These are phyloP conservation scores for Apiosordaria backusii DNA, from an alignment of 495 filamentous ascomycete species.

Conservation along the genomic window DNA sequence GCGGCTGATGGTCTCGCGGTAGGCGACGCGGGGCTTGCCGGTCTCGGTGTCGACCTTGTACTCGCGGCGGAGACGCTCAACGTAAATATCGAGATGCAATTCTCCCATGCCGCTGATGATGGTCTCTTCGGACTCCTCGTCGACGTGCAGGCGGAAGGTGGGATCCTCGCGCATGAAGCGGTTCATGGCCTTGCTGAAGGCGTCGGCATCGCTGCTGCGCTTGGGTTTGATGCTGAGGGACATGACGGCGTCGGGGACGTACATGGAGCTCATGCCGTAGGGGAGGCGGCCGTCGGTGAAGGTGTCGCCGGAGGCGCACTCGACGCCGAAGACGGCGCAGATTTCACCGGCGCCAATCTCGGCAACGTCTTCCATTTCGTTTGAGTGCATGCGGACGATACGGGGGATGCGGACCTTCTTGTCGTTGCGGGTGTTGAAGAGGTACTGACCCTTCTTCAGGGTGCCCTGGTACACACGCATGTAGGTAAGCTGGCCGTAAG, in stretches of 20 bases:
- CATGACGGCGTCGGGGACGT: constrained; percentile 96
- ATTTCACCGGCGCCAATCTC: constrained; percentile 97
- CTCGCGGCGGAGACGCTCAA: constrained; percentile 96
- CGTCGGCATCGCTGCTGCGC: constrained; percentile 82
- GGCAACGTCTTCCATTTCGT: constrained; percentile 95
- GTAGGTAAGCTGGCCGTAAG: constrained; percentile 97
- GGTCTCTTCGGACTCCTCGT: constrained; percentile 85
- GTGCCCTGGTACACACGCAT: constrained; percentile 97
- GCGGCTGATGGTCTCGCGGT: constrained; percentile 86
- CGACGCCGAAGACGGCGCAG: constrained; percentile 96
- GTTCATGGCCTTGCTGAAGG: constrained; percentile 98
- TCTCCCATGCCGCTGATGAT: constrained; percentile 99
- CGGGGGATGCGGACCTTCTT: constrained; percentile 97
- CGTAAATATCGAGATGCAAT: constrained; percentile 93
- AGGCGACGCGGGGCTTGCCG: constrained; percentile 96
- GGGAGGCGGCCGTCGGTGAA: constrained; percentile 94
- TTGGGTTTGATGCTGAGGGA: constrained; percentile 97
- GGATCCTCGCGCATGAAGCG: constrained; percentile 99
- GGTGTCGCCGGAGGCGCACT: constrained; percentile 96
- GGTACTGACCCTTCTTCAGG: constrained; percentile 78
- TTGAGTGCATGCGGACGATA: constrained; percentile 99
- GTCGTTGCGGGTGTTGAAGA: constrained; percentile 89
- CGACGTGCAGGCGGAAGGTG: constrained; percentile 92
- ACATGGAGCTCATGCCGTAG: constrained; percentile 98
- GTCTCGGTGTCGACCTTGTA: constrained; percentile 93